phyloP scores from a whole-genome alignment of 495 filamentous ascomycete species.

The Neurospora sp. region DNA sequence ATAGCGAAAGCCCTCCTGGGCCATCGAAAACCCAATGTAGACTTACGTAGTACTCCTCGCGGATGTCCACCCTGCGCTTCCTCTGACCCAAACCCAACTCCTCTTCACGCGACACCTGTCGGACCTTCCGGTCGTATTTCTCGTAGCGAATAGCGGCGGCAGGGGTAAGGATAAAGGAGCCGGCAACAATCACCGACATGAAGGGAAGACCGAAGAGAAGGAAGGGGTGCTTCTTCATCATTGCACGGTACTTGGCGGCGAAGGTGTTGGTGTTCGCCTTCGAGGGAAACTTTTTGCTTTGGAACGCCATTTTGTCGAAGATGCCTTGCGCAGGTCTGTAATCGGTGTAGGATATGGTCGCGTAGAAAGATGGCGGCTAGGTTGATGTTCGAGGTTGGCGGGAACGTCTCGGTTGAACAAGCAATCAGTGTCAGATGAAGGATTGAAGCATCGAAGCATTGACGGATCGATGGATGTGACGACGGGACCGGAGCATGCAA shows the following conservation, averaged over 20 bases:
- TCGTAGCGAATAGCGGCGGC: slow-evolving; percentile 91
- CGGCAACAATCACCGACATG: slow-evolving; percentile 81
- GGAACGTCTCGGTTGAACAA: background rate
- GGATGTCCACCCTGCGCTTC: slow-evolving; percentile 62
- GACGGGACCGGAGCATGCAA: background rate
- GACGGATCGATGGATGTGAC: background rate
- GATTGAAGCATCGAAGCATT: background rate
- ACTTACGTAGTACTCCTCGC: slow-evolving; percentile 92
- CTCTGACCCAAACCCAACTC: slow-evolving; percentile 66
- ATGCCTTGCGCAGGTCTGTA: background rate
- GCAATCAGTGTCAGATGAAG: background rate
- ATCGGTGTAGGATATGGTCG: background rate
- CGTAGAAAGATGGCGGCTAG: background rate
- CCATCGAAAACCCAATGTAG: background rate
- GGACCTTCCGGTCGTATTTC: slow-evolving; percentile 75
- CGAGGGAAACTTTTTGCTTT: slow-evolving; percentile 59
- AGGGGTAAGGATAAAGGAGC: slow-evolving; percentile 88
- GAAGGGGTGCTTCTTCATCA: slow-evolving; percentile 70
- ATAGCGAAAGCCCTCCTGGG: background rate
- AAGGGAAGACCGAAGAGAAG: slow-evolving; percentile 94
- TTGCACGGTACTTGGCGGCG: slow-evolving; percentile 62
- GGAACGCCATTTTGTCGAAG: slow-evolving; percentile 56
- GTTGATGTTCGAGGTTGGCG: background rate
- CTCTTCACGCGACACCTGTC: slow-evolving; percentile 74
- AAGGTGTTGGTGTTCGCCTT: slow-evolving; percentile 50